phyloP scores from a whole-genome alignment of 2,329 filamentous ascomycete genomes.

The Verticillium isaacii region DNA sequence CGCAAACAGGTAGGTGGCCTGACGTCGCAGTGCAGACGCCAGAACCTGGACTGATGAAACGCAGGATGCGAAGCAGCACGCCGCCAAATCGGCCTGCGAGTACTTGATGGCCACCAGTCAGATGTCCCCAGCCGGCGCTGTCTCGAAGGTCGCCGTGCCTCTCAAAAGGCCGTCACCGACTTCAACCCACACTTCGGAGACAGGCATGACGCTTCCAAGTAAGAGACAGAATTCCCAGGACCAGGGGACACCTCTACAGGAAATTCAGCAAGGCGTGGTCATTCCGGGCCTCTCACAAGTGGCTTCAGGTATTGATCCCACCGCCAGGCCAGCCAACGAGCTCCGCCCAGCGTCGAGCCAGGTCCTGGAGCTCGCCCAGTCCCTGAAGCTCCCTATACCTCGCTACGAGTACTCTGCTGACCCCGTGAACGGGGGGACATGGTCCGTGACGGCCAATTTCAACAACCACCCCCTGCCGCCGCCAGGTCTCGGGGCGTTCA shows the following conservation, averaged over 20 bases:
- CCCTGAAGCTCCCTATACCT: conserved; percentile 26
- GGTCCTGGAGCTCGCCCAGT: conserved; percentile 25
- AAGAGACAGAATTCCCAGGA: background rate
- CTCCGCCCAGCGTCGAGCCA: background rate
- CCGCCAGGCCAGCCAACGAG: background rate
- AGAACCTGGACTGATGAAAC: background rate
- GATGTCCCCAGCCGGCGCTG: conserved; percentile 19
- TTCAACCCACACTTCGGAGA: background rate
- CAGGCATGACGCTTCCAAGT: background rate
- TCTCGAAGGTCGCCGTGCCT: conserved; percentile 12
- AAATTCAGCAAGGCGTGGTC: background rate
- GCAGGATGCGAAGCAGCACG: conserved; percentile 46
- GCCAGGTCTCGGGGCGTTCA: conserved; percentile 24
- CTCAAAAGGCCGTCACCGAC: background rate
- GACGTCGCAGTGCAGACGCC: background rate
- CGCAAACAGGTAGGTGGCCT: conserved; percentile 38
- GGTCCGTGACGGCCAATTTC: conserved; percentile 29
- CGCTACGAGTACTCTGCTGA: conserved; percentile 24
- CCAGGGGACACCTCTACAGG: background rate
- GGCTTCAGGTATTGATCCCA: background rate
- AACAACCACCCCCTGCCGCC: conserved; percentile 23
- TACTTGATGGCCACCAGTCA: conserved; percentile 28
- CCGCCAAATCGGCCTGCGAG: conserved; percentile 41
- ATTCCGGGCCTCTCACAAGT: background rate
- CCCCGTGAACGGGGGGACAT: conserved; percentile 20